A percentile compares a stretch with the other conserved stretches of the same genome.
phyloP scores from a whole-genome alignment of 176 grass and related monocot genomes.

The Eremochloa ophiuroides region DNA sequence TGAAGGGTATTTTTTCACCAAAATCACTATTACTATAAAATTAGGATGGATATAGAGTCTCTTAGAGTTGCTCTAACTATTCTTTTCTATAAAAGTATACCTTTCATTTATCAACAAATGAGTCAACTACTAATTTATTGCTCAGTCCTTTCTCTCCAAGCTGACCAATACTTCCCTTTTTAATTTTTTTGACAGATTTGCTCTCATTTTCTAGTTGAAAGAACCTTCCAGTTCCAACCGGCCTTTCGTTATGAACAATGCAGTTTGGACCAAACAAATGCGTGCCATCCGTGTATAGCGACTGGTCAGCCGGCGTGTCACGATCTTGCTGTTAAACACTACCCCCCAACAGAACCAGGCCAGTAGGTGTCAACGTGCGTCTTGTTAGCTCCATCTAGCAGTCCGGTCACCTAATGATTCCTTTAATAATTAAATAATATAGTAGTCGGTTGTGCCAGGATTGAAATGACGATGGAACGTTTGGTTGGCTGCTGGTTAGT shows the following conservation, averaged over 20 bases:
- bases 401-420: slow-evolving; percentile 9
- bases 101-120: background rate
- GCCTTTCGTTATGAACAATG: slow-evolving; percentile 31
- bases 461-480: background rate
- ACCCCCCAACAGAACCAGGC: slow-evolving; percentile 26
- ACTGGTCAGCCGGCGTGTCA: slow-evolving; percentile 2
- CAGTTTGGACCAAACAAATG: background rate
- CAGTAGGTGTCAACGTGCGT: background rate
- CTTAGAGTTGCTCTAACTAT: too few species aligned
- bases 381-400: slow-evolving; percentile 9
- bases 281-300: background rate
- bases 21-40: too few species aligned
- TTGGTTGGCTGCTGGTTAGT: slow-evolving; percentile 20
- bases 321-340: slow-evolving; percentile 5
- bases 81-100: too few species aligned
- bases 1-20: too few species aligned
- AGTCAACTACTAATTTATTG: background rate
- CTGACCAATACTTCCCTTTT: background rate
- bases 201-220: background rate
- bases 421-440: background rate
- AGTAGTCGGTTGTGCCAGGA: background rate
- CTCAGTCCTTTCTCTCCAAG: background rate
- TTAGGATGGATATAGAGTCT: too few species aligned
- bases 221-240: background rate
- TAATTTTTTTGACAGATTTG: background rate